Evolutionary conservation across 768 basidiomycete genomes (phyloP), one percentile per base, ranked within the genome.

Genomic region (Agaricus bisporus): DNA sequence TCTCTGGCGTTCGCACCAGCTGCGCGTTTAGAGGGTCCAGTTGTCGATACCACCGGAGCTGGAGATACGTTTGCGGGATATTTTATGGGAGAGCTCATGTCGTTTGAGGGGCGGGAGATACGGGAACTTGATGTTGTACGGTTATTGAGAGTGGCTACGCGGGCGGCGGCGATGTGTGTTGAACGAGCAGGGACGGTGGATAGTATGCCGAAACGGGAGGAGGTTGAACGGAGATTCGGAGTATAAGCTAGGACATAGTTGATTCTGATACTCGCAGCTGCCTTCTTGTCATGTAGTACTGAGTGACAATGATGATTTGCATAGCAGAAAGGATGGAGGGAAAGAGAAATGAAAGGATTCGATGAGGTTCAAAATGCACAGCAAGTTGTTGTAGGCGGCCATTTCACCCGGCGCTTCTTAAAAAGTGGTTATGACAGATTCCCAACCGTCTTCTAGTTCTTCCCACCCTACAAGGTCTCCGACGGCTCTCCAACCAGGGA

Each of bases 1-100:
- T 66, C 62, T 12, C 59, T 67, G 7, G 59, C 77, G 17, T 68
- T 72, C 54, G 56, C 80, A n/a, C 79, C 78, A 1, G 81, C 81
- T 4, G 74, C 74, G 2, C 64, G 62, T 42, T 63, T 83, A 12
- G 55, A 68, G 35, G 76, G 71, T 4, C 58, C 63, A 0, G 66
- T 70, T 4, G 60, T 66, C 14, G 82, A 85, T 60, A 83, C 81
- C 2, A 85, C 83, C 0, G 83, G 83, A 9, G 83, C 83, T 1
- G 83, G 83, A 0, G 83, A 85, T 58, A 82, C 81, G 55, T 83
- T 83, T 61, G 74, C 81, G 0, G 83, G 83, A 11, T 85, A 81
- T 58, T 72, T 83, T 57, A 76, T 82, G 12, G 68, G 73, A 11
- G 79, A 77, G 0, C 65, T 85, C 38, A 82, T 83, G 82, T 63